Evolutionary conservation across 495 filamentous ascomycete species (phyloP), one percentile per base, ranked within the genome.

Genomic region (Parachaetomium inaequale): DNA sequence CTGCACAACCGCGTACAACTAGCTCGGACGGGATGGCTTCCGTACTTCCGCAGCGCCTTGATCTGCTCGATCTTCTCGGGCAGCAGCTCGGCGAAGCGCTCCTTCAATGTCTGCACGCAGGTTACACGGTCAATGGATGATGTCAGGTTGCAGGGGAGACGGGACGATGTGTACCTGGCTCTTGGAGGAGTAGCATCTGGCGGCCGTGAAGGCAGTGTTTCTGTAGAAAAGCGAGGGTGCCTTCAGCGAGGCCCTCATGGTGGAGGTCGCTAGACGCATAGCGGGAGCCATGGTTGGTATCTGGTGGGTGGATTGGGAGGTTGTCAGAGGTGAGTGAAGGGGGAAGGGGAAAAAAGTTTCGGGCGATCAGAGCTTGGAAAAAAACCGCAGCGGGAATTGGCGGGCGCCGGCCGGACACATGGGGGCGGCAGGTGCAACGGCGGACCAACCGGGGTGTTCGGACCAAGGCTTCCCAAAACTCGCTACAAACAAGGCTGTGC

Each of bases 61-160:
- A 99, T 92, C 86, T 98, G 89, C 79, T 99, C 95, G 77, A 96
- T 88, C 84, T 98, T 92, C 72, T 85, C 89, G 63, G 94, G 94
- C 56, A 98, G 84, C 72, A 91, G 87, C 75, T 93, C 94, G 72
- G 93, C 93, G 76, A 99, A 99, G 75, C 91, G 92, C 71, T 99
- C 94, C 83, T 99, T 99, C 73, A 99, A 81, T 64, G 93, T 92
- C 95, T 98, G 61, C 26, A 62, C 51, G 47, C 63, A 43, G 65
- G 40, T 36, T 55, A 57, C 66, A 62, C 57, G 69, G 70, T 74
- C 64, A 75, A 71, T 66, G 50, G 63, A 65, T 69, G 51, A 63
- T 68, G 68, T 61, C 58, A 66, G 61, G 29, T 23, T 54, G 61
- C 63, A 57, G 64, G 57, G 49, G 28, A 36, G 34, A n/a, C 59